These are phyloP conservation scores for Mortierella sp. DNA, from an alignment of 371 early-diverging fungal genomes.

Conservation along the genomic window DNA sequence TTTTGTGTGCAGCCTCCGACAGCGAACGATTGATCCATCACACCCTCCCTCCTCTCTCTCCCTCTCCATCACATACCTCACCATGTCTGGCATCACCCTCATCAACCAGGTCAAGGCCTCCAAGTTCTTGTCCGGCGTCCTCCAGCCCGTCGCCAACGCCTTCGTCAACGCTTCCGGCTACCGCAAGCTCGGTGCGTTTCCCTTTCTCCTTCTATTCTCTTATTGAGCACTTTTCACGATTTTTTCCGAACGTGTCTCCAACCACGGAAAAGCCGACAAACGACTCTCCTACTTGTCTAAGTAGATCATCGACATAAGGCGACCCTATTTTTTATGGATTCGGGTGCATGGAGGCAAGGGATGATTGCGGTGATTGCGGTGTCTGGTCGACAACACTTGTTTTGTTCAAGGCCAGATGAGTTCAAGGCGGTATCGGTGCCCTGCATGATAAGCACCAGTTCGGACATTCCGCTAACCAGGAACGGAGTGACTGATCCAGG, in stretches of 20 bases:
- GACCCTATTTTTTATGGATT: background rate
- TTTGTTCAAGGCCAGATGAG: background rate
- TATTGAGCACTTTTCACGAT: slow-evolving; percentile 17
- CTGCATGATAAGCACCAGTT: background rate
- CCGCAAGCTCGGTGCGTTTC: slow-evolving; percentile 80
- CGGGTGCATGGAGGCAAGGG: background rate
- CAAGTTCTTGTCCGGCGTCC: slow-evolving; percentile 71
- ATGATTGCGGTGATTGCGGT: background rate
- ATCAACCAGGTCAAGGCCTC: slow-evolving; percentile 70
- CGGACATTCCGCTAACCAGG: slow-evolving; percentile 2
- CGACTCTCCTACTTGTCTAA: background rate
- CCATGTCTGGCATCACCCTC: slow-evolving; percentile 59
- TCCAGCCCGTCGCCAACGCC: slow-evolving; percentile 78
- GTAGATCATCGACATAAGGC: background rate
- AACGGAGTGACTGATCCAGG: background rate
- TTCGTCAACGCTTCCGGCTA: slow-evolving; percentile 86
- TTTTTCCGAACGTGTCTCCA: slow-evolving; percentile 22
- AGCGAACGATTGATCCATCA: slow-evolving; percentile 5
- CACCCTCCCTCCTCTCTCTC: slow-evolving; percentile 9
- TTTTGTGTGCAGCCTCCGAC: slow-evolving; percentile 5
- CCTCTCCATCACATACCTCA: slow-evolving; percentile 25
- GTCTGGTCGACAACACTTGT: too few relatives aligned
- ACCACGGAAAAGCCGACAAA: background rate
- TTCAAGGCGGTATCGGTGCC: background rate
- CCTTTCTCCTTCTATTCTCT: background rate